phyloP scores from a whole-genome alignment of 225 moss, liverwort and hornwort species.

The Sphagnum tenellum region DNA sequence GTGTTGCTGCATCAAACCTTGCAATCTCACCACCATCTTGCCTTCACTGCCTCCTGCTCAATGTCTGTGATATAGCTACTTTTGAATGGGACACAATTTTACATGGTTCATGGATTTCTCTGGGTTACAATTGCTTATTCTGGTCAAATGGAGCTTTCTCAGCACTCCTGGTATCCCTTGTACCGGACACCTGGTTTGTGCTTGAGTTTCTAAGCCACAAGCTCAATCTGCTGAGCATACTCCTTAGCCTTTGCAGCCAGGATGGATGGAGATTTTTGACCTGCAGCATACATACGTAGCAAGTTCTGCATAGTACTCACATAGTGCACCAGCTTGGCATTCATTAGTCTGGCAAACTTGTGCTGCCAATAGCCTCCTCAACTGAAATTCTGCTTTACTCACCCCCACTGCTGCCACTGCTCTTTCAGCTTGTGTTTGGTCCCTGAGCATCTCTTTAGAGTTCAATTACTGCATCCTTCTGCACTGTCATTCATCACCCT shows the following conservation, averaged over 20 bases:
- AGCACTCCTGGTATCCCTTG: neutral
- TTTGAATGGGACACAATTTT: neutral
- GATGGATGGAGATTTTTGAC: conserved; percentile 48
- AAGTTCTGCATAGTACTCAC: conserved; percentile 75
- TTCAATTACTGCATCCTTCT: no score
- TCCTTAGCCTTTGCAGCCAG: conserved; percentile 51
- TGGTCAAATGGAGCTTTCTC: neutral
- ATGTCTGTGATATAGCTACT: conserved; percentile 16
- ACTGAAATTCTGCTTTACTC: conserved; percentile 58
- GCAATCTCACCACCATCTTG: conserved; percentile 21
- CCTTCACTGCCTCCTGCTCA: conserved; percentile 54
- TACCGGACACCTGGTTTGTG: conserved; percentile 2
- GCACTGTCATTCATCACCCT: no score
- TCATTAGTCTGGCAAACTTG: conserved; percentile 47
- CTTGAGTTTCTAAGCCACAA: conserved; percentile 54
- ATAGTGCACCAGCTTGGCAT: conserved; percentile 71
- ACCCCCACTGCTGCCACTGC: conserved; percentile 20
- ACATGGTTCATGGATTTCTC: conserved; percentile 1
- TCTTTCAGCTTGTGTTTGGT: no score
- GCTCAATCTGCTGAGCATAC: conserved; percentile 63
- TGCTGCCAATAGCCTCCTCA: conserved; percentile 55
- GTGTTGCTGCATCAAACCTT: conserved; percentile 50
- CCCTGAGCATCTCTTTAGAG: no score
- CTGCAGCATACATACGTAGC: conserved; percentile 47
- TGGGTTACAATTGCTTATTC: neutral